Evolutionary conservation across 2,329 filamentous ascomycete species (phyloP).

Genomic region (Fusarium mexicanum): DNA sequence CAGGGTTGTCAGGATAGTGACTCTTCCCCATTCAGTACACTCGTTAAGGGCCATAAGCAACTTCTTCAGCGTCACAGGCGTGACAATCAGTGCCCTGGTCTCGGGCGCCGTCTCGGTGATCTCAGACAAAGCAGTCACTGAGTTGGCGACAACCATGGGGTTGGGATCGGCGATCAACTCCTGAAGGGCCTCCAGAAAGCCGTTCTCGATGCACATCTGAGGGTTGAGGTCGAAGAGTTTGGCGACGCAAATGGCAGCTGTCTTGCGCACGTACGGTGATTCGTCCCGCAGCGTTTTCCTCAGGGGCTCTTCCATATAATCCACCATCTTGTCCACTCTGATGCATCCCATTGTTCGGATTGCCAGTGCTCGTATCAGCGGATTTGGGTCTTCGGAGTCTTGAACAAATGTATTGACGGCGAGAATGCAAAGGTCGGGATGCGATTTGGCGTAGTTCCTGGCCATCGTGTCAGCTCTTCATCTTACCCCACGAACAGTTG

Average conservation of each 20-base stretch:
- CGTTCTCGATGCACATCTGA: conserved; percentile 92
- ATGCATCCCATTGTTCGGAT: conserved; percentile 99
- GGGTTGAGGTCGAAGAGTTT: conserved; percentile 98
- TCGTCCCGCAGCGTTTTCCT: conserved; percentile 97
- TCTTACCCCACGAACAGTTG: neutral
- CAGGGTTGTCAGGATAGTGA: conserved; percentile 89
- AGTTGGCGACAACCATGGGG: conserved; percentile 99
- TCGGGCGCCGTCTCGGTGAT: conserved; percentile 92
- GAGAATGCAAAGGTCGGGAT: conserved; percentile 97
- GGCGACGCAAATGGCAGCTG: conserved; percentile 95
- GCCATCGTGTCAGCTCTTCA: conserved; percentile 26
- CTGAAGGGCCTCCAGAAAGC: conserved; percentile 91
- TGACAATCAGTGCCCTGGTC: conserved; percentile 86
- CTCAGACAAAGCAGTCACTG: conserved; percentile 90
- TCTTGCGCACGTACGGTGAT: conserved; percentile 98
- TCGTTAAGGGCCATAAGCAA: conserved; percentile 96
- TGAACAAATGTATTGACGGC: conserved; percentile 99
- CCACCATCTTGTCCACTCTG: conserved; percentile 98
- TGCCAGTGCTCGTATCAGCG: conserved; percentile 90
- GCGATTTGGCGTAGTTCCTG: conserved; percentile 99
- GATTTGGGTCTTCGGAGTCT: conserved; percentile 98
- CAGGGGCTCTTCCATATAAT: conserved; percentile 98
- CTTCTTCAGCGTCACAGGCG: conserved; percentile 87
- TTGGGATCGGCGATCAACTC: conserved; percentile 98
- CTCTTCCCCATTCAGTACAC: conserved; percentile 97